These are phyloP conservation scores for Coelastrella sp. DNA, from an alignment of 139 green algal genomes.

Conservation along the genomic window DNA sequence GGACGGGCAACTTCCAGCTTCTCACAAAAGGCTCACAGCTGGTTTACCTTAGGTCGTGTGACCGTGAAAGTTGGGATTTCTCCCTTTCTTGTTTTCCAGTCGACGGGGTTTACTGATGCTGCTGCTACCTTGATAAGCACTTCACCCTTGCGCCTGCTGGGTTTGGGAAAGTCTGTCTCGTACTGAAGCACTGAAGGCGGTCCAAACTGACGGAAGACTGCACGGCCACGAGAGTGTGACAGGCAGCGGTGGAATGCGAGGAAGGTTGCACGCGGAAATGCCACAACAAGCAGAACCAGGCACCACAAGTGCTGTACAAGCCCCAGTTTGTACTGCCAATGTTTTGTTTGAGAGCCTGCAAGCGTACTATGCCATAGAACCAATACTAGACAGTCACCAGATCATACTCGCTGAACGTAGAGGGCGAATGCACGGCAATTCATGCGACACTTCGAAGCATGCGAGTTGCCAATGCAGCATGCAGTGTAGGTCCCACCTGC, in stretches of 20 bases:
- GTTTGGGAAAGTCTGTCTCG: slow-evolving; percentile 42
- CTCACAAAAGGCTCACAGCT: background rate
- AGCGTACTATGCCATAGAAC: too few relatives aligned
- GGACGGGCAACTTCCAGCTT: background rate
- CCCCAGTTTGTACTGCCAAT: too few relatives aligned
- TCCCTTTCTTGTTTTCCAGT: slow-evolving; percentile 46
- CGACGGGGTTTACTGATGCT: slow-evolving; percentile 50
- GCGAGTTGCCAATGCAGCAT: background rate
- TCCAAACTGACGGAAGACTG: slow-evolving; percentile 35
- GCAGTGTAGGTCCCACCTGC: background rate
- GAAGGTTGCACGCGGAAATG: too few relatives aligned
- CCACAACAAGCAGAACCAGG: too few relatives aligned
- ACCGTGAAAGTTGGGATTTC: slow-evolving; percentile 41
- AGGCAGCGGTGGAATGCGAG: too few relatives aligned
- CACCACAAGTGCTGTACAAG: too few relatives aligned
- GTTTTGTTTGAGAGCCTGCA: too few relatives aligned
- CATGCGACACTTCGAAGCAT: background rate
- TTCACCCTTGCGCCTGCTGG: background rate
- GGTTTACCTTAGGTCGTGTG: slow-evolving; percentile 33
- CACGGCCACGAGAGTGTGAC: background rate
- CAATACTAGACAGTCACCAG: background rate
- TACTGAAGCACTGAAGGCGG: slow-evolving; percentile 37
- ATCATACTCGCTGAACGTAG: background rate
- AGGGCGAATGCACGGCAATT: too few relatives aligned
- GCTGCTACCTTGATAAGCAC: slow-evolving; percentile 13